A percentile compares a stretch with the other conserved stretches of the same genome.
These are phyloP conservation scores for Cercospora sp. DNA, from an alignment of 2,329 filamentous ascomycete species.

Conservation along the genomic window DNA sequence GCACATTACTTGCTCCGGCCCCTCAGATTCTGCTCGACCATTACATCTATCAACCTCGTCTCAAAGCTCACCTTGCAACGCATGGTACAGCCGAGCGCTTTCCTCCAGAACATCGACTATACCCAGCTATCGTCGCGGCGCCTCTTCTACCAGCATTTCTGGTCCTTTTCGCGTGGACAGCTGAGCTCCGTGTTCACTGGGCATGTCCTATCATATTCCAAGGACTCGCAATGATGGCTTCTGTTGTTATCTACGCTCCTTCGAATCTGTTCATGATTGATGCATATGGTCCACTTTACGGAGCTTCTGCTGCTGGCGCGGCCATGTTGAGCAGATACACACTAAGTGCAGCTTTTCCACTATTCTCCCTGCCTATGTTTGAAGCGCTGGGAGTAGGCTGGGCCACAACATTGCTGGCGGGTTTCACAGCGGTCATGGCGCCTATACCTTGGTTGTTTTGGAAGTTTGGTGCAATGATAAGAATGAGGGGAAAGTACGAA, in stretches of 20 bases:
- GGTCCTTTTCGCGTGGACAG: conserved; percentile 42
- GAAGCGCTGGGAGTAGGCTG: conserved; percentile 43
- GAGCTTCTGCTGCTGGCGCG: conserved; percentile 39
- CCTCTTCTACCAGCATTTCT: conserved; percentile 38
- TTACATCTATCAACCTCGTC: conserved; percentile 33
- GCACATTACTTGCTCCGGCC: conserved; percentile 29
- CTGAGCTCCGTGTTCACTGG: conserved; percentile 39
- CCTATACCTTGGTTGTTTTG: conserved; percentile 38
- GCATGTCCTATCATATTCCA: conserved; percentile 41
- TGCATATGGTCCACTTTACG: conserved; percentile 43
- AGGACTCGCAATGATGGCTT: conserved; percentile 28
- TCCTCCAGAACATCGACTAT: conserved; percentile 38
- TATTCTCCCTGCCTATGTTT: conserved; percentile 44
- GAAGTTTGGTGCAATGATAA: conserved; percentile 28
- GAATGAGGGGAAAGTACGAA: conserved; percentile 24
- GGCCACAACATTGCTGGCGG: conserved; percentile 45
- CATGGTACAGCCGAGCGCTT: conserved; percentile 13
- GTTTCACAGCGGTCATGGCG: conserved; percentile 36
- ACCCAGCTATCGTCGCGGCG: conserved; percentile 38
- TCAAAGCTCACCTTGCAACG: conserved; percentile 10
- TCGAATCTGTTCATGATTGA: conserved; percentile 46
- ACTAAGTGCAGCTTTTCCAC: conserved; percentile 40
- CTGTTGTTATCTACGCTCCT: conserved; percentile 38
- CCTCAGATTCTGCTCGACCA: conserved; percentile 32
- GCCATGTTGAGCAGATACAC: conserved; percentile 39